Conservation (phyloP, 257 asterid genomes). For the Hygrophila difformis region DNA sequence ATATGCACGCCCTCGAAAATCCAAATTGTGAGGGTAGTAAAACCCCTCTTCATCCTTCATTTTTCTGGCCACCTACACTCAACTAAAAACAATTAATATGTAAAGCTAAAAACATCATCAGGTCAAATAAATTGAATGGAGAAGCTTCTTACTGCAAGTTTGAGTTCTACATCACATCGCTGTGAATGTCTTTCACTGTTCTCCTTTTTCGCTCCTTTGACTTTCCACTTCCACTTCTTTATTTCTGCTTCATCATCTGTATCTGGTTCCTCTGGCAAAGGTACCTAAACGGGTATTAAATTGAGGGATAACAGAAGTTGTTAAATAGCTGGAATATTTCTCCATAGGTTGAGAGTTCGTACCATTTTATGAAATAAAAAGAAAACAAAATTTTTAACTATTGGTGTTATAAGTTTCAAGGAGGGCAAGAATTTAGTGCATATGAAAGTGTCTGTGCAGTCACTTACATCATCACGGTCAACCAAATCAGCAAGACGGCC, state of each 20-base stretch:
- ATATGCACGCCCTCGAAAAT: conserved; percentile 97
- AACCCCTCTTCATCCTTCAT: conserved; percentile 96
- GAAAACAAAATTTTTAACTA: background rate
- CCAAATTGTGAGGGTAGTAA: conserved; percentile 93
- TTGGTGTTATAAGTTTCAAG: background rate
- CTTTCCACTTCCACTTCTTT: conserved; percentile 89
- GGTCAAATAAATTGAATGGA: conserved; percentile 8
- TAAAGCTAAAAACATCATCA: conserved; percentile 3
- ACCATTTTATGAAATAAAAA: too few species aligned
- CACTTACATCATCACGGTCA: conserved; percentile 83
- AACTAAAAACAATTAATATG: conserved; percentile 15
- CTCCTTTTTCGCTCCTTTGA: conserved; percentile 51
- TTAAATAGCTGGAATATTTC: too few species aligned
- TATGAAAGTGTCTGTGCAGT: conserved; percentile 9
- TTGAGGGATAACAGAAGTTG: conserved; percentile 4
- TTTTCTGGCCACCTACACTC: conserved; percentile 88
- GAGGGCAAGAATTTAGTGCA: background rate
- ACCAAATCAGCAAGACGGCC: conserved; percentile 85
- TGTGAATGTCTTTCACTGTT: conserved; percentile 90
- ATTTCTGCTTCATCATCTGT: conserved; percentile 66
- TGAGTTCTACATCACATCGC: conserved; percentile 93
- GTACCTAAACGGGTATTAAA: conserved; percentile 40
- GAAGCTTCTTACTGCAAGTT: conserved; percentile 76
- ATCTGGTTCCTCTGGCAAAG: conserved; percentile 78
- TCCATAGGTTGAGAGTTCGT: too few species aligned